phyloP scores from a whole-genome alignment of 768 basidiomycete species.

The Tricholoma furcatifolium region DNA sequence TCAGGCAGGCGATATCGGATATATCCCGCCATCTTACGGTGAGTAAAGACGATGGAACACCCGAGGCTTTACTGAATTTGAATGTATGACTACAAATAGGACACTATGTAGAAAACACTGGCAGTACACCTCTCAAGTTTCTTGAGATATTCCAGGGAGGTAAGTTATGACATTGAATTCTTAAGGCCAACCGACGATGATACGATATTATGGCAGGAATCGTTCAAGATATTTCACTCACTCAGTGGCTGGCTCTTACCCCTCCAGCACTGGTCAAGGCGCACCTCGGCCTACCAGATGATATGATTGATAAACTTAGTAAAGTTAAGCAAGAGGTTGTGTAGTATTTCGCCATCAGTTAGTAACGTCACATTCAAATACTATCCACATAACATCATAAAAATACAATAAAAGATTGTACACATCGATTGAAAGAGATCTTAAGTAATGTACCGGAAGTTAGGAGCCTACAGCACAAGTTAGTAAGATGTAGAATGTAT shows the following conservation, averaged over 20 bases:
- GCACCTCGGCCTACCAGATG: constrained; percentile 55
- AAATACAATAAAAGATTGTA: neutral
- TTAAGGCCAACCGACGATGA: neutral
- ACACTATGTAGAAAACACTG: constrained; percentile 69
- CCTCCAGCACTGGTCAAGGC: constrained; percentile 60
- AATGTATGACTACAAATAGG: constrained; percentile 29
- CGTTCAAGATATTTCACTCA: constrained; percentile 57
- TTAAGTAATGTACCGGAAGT: constrained; percentile 56
- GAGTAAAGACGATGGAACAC: neutral
- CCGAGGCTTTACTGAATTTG: neutral
- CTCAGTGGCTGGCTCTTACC: constrained; percentile 62
- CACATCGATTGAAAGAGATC: neutral
- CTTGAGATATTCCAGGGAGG: constrained; percentile 64
- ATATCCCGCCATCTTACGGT: constrained; percentile 37
- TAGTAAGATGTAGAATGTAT: neutral
- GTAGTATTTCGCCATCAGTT: neutral
- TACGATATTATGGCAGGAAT: constrained; percentile 2
- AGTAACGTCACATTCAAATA: neutral
- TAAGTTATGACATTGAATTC: constrained; percentile 19
- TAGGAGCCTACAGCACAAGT: constrained; percentile 43
- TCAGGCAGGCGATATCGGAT: constrained; percentile 39
- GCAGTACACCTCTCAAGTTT: constrained; percentile 54
- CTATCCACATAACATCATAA: neutral
- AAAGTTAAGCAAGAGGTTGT: constrained; percentile 53
- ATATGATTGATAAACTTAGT: constrained; percentile 45